Conservation (phyloP, 2,329 filamentous ascomycete species). For the Sclerotinia trifoliorum region DNA sequence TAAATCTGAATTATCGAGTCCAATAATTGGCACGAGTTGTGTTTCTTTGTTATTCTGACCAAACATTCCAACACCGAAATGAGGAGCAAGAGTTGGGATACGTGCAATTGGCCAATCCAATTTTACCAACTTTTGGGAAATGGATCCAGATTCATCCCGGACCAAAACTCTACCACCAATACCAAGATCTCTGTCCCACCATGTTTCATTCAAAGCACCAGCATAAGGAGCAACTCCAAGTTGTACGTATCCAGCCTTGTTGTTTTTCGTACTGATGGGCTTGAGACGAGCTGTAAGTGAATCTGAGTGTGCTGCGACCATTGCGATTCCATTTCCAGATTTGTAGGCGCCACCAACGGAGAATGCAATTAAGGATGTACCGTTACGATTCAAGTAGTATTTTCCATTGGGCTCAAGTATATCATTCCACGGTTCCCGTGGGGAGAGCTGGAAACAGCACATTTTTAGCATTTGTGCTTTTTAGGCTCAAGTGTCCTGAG, state of each 20-base stretch:
- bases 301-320: conserved; percentile 91
- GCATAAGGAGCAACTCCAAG: conserved; percentile 92
- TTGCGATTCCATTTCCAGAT: conserved; percentile 81
- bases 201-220: conserved; percentile 80
- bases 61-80: conserved; percentile 78
- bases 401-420: conserved; percentile 77
- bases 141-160: conserved; percentile 73
- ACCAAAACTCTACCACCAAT: conserved; percentile 89
- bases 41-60: conserved; percentile 79
- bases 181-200: conserved; percentile 95
- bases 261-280: conserved; percentile 83
- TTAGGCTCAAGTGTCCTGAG: no score
- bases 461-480: background rate
- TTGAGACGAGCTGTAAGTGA: conserved; percentile 88
- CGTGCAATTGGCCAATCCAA: conserved; percentile 92
- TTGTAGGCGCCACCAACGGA: conserved; percentile 76
- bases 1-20: conserved; percentile 70
- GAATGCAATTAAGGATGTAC: conserved; percentile 82
- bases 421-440: conserved; percentile 73
- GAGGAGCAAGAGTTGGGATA: conserved; percentile 87
- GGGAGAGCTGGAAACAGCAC: conserved; percentile 55
- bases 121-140: conserved; percentile 79
- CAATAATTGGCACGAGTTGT: conserved; percentile 90
- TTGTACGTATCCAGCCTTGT: conserved; percentile 81
- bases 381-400: conserved; percentile 86